Conservation (phyloP, 768 basidiomycete genomes). For the Rhodotorula paludigena region DNA sequence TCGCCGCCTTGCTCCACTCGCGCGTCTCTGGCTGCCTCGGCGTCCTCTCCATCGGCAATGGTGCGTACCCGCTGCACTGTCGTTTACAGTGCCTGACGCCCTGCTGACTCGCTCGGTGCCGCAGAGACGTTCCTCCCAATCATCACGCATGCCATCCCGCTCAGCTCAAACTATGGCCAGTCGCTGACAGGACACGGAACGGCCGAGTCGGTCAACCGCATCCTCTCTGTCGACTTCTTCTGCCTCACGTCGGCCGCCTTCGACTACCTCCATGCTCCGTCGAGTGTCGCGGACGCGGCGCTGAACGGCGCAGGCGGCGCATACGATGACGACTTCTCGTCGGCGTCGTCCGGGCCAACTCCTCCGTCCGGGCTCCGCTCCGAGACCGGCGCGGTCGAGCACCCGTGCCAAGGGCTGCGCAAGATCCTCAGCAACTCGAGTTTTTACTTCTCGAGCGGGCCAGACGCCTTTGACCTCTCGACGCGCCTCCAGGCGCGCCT, state of each 20-base stretch:
- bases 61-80: constrained; percentile 7
- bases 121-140: constrained; percentile 81
- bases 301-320: not conserved
- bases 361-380: constrained; percentile 48
- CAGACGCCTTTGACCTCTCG: constrained; percentile 79
- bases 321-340: constrained; percentile 40
- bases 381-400: constrained; percentile 60
- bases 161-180: constrained; percentile 43
- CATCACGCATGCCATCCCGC: constrained; percentile 68
- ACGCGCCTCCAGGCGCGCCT: constrained; percentile 70
- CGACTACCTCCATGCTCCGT: constrained; percentile 63
- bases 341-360: constrained; percentile 55
- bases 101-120: constrained; percentile 1
- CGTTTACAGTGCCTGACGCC: no score
- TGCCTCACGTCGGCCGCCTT: constrained; percentile 75
- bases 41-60: constrained; percentile 25
- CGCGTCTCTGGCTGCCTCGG: constrained; percentile 23
- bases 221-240: constrained; percentile 84
- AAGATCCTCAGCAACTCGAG: constrained; percentile 87
- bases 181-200: constrained; percentile 56
- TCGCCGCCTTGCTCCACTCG: constrained; percentile 57
- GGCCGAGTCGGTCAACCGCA: constrained; percentile 65
- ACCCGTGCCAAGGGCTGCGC: constrained; percentile 81
- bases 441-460: constrained; percentile 81
- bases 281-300: not conserved